Conservation (phyloP, 352 stramenopile species). For the Globisporangium perplexum region DNA sequence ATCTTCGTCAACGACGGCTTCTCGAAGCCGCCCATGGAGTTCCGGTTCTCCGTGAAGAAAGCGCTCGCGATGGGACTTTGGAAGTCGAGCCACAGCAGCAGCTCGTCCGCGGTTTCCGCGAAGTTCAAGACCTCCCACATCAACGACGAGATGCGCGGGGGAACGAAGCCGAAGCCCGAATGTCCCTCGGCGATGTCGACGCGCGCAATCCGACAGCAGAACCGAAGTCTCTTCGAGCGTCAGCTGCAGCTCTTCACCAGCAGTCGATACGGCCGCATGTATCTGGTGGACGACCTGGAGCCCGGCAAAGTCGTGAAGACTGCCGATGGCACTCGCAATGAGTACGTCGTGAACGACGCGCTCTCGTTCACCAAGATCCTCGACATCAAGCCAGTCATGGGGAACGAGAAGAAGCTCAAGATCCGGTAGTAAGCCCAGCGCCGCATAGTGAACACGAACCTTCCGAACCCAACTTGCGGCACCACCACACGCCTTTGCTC, state of each 20-base stretch:
- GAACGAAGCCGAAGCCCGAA: too few relatives aligned
- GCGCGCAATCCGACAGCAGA: too few relatives aligned
- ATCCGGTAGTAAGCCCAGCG: background rate
- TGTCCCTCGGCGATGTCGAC: too few relatives aligned
- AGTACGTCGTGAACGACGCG: constrained; percentile 33
- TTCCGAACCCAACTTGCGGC: too few relatives aligned
- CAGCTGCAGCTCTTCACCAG: constrained; percentile 27
- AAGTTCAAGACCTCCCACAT: background rate
- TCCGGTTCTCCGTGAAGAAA: constrained; percentile 22
- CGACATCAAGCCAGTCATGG: constrained; percentile 53
- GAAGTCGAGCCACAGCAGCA: constrained; percentile 5
- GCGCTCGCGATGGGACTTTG: constrained; percentile 22
- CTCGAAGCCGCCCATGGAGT: constrained; percentile 10
- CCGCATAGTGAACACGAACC: background rate
- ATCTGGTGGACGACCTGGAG: constrained; percentile 33
- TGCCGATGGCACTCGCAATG: constrained; percentile 13
- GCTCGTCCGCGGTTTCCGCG: background rate
- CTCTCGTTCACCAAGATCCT: constrained; percentile 39
- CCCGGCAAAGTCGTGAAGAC: constrained; percentile 26
- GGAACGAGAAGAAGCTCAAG: constrained; percentile 36
- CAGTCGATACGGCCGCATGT: constrained; percentile 21
- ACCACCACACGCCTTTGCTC: too few relatives aligned
- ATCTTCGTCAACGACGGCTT: constrained; percentile 27
- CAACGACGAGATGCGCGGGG: background rate
- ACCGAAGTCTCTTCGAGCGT: constrained; percentile 38